Evolutionary conservation across 148 eudicot species (phyloP), one percentile per base, ranked within the genome.

Genomic region (Mesembryanthemum crystallinum): DNA sequence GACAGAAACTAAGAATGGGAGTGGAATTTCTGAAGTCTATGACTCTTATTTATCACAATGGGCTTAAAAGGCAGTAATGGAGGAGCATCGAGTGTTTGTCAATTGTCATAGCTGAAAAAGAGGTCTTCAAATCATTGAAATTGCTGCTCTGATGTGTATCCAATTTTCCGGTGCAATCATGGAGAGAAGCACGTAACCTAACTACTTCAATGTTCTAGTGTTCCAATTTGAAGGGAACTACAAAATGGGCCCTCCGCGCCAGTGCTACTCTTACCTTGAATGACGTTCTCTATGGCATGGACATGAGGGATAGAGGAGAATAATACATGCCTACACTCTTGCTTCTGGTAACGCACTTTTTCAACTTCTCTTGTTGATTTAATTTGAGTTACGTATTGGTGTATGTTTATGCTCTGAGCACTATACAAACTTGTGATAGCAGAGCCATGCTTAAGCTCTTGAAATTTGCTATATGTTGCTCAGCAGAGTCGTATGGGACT

Each of bases 1-100:
- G 88, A 78, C 86, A 58, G 87, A 85, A 67, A 42, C 64, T 64
- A 59, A 73, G 63, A 72, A 80, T 68, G 77, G 68, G 49, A 73
- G 61, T 28, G 54, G 45, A 61, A 39, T 23, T 54, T 29, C 54
- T 59, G 73, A 82, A 51, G 37, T 58, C 60, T 55, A 49, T 52
- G 58, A 64, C 66, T 72, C 69, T 71, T 60, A 30, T 32, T 25
- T 65, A 1, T 75, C 71, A 77, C 23, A 30, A 74, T 76, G 73
- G 71, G 62, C 66, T 71, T 51, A 67, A 69, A n/a, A 73, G 62
- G 73, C 77, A 70, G 55, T 72, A 73, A 67, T 58, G 37, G 28
- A 42, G 45, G 69, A 63, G 78, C 54, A 65, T n/a, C 29, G 13
- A 10, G 18, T 33, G 20, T 61, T 39, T 51, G 47, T 20, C 17